Evolutionary conservation across 106 monocot species (phyloP).

Genomic region (Dioscorea zingiberensis): DNA sequence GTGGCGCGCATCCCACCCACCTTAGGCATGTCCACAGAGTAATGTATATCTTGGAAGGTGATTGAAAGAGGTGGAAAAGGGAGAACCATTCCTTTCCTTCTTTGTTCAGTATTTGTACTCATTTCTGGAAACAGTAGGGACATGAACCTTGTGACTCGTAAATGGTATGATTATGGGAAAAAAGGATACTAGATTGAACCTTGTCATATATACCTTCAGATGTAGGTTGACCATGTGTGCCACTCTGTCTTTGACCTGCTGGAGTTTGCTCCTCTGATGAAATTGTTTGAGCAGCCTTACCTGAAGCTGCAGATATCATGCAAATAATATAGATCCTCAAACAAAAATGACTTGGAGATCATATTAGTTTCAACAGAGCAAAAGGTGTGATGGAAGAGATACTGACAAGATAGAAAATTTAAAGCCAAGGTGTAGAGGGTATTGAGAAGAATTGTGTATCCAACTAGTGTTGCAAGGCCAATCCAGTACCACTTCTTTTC

Average conservation of each 20-base stretch:
- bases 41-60: conserved; percentile 17
- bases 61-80: conserved; percentile 19
- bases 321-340: too few species aligned
- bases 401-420: conserved; percentile 24
- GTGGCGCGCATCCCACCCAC: neutral
- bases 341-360: too few species aligned
- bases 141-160: too few species aligned
- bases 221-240: too few species aligned
- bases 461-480: conserved; percentile 19
- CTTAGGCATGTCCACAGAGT: conserved; percentile 27
- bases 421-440: conserved; percentile 19
- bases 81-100: conserved; percentile 19
- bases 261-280: neutral
- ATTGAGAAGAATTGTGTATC: conserved; percentile 31
- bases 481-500: conserved; percentile 39
- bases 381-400: neutral
- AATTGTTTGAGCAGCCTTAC: neutral
- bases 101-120: neutral
- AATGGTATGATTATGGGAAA: too few species aligned
- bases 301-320: neutral
- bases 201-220: too few species aligned
- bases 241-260: neutral
- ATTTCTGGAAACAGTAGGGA: too few species aligned
- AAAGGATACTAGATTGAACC: too few species aligned
- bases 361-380: too few species aligned